Conservation (phyloP, 495 filamentous ascomycete genomes). For the Aspergillus hancockii region DNA sequence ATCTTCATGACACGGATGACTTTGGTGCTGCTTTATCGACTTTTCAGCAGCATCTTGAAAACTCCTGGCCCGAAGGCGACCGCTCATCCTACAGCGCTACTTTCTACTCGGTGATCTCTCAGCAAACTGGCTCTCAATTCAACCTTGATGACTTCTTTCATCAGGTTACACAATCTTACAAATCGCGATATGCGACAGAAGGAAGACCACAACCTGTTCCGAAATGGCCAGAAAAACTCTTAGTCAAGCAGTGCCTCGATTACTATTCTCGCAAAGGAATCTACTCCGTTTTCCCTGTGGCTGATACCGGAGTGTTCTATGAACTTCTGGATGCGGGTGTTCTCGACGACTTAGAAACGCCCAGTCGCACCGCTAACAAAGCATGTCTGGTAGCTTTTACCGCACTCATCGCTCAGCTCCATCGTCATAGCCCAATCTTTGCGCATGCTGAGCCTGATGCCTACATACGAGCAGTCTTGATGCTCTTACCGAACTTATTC, state of each 20-base stretch:
- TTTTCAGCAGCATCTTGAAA: not conserved
- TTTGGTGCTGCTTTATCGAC: not conserved
- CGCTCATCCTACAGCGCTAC: not conserved
- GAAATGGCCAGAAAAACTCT: constrained; percentile 21
- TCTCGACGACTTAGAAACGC: constrained; percentile 13
- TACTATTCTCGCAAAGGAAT: constrained; percentile 24
- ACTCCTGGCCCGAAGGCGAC: not conserved
- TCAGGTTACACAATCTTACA: constrained; percentile 12
- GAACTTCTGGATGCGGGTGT: constrained; percentile 21
- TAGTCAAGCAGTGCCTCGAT: constrained; percentile 25
- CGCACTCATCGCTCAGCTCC: constrained; percentile 27
- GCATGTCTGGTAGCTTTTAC: constrained; percentile 30
- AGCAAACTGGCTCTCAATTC: not conserved
- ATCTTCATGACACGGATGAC: not conserved
- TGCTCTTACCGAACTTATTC: constrained; percentile 23
- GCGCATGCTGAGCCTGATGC: constrained; percentile 23
- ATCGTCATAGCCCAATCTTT: constrained; percentile 27
- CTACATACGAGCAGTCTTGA: constrained; percentile 26
- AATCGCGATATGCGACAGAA: constrained; percentile 5
- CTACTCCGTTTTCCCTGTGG: constrained; percentile 31
- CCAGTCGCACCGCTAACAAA: constrained; percentile 16
- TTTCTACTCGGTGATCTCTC: not conserved
- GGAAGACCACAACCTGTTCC: constrained; percentile 4
- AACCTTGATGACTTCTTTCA: not conserved
- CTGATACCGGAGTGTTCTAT: constrained; percentile 18